phyloP scores from a whole-genome alignment of 495 filamentous ascomycete species.

The Neurospora sp. region DNA sequence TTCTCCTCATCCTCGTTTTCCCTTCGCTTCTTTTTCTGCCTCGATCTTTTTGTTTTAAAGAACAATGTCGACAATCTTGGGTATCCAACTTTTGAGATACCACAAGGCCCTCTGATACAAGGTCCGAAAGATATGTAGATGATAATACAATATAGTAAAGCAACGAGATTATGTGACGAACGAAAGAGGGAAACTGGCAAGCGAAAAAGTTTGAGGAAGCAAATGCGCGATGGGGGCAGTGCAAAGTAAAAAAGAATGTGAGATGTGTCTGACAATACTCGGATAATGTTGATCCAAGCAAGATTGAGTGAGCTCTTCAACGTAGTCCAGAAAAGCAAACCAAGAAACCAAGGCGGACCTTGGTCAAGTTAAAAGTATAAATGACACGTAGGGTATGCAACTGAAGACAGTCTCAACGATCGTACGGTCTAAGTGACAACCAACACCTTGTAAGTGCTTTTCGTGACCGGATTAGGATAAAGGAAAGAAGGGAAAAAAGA shows the following conservation, averaged over 20 bases:
- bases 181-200: neutral
- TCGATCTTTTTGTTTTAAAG: neutral
- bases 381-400: neutral
- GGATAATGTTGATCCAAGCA: neutral
- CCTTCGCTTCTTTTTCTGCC: neutral
- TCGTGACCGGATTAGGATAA: neutral
- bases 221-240: neutral
- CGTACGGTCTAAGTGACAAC: neutral
- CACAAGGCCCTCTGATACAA: neutral
- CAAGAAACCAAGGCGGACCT: neutral
- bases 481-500: neutral
- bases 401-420: neutral
- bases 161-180: neutral
- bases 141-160: neutral
- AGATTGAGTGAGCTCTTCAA: neutral
- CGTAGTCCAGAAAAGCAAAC: neutral
- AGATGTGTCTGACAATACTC: neutral
- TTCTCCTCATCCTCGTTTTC: constrained; percentile 9
- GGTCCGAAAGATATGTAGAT: neutral
- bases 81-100: neutral
- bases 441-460: neutral
- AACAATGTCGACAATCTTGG: neutral
- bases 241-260: neutral
- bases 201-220: neutral
- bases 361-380: neutral